phyloP scores from a whole-genome alignment of 495 filamentous ascomycete species.

The Wilcoxina mikolae region DNA sequence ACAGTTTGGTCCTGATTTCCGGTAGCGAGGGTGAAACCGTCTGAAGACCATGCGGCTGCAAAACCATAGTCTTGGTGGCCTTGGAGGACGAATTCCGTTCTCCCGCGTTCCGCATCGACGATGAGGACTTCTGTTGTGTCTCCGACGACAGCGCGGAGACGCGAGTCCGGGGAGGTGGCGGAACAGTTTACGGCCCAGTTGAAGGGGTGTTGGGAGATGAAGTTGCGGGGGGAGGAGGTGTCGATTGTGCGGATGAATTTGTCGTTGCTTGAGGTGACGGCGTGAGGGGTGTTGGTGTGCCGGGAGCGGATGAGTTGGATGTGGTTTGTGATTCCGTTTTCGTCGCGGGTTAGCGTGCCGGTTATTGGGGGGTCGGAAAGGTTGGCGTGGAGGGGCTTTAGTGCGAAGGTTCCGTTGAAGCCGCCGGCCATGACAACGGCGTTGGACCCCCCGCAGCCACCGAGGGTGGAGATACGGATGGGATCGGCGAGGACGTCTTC shows the following conservation, averaged over 20 bases:
- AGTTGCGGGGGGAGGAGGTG: constrained; percentile 48
- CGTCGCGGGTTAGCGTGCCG: constrained; percentile 50
- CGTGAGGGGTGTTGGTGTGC: constrained; percentile 44
- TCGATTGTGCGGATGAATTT: constrained; percentile 60
- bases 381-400: constrained; percentile 41
- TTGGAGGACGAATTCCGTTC: constrained; percentile 40
- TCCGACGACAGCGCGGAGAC: constrained; percentile 65
- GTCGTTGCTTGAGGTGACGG: constrained; percentile 78
- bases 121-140: constrained; percentile 45
- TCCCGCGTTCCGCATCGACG: constrained; percentile 49
- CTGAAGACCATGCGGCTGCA: constrained; percentile 79
- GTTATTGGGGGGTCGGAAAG: constrained; percentile 36
- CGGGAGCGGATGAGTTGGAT: constrained; percentile 54
- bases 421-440: constrained; percentile 63
- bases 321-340: constrained; percentile 77
- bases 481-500: constrained; percentile 30
- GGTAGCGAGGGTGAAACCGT: constrained; percentile 77
- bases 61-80: constrained; percentile 76
- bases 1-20: constrained; percentile 78
- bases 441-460: constrained; percentile 36
- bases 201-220: constrained; percentile 46
- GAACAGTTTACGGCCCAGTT: constrained; percentile 70
- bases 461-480: constrained; percentile 54
- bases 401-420: constrained; percentile 66
- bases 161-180: constrained; percentile 60